Conservation (phyloP, 208 protist genomes). For the Phytomonas francai region DNA sequence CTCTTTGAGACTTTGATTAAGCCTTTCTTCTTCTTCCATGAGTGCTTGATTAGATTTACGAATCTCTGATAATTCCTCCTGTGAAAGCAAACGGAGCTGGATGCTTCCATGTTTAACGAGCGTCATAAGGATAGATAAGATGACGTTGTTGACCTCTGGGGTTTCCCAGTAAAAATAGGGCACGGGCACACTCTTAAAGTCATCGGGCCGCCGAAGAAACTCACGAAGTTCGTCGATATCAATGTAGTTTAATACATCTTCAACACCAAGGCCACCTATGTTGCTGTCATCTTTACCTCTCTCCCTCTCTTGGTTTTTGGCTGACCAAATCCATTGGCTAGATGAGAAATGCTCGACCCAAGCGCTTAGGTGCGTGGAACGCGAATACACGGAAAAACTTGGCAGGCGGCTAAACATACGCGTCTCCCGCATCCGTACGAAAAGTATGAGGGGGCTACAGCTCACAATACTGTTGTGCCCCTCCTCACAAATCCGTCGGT, state of each 20-base stretch:
- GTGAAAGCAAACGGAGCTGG: constrained; percentile 18
- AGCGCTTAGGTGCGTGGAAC: constrained; percentile 12
- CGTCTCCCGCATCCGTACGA: constrained; percentile 22
- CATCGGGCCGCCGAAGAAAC: constrained; percentile 10
- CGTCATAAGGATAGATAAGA: constrained; percentile 12
- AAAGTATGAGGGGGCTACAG: constrained; percentile 58
- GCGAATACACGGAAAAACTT: constrained; percentile 22
- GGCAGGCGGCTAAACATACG: constrained; percentile 20
- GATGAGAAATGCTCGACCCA: background rate
- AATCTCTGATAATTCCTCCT: constrained; percentile 8
- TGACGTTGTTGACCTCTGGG: constrained; percentile 2
- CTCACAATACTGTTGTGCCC: constrained; percentile 36
- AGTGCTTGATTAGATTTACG: background rate
- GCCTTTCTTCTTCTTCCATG: background rate
- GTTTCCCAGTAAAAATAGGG: background rate
- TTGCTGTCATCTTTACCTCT: background rate
- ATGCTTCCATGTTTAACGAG: constrained; percentile 15
- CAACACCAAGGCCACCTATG: background rate
- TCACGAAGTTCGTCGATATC: constrained; percentile 11
- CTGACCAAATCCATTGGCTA: background rate
- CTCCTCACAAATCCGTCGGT: constrained; percentile 33
- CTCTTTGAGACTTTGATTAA: background rate
- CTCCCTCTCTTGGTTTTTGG: no score
- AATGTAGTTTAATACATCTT: background rate
- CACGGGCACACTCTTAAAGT: constrained; percentile 1